A percentile compares a stretch with the other conserved stretches of the same genome.
phyloP scores from a whole-genome alignment of 2,329 filamentous ascomycete species.

The Dactylellina haptotyla region DNA sequence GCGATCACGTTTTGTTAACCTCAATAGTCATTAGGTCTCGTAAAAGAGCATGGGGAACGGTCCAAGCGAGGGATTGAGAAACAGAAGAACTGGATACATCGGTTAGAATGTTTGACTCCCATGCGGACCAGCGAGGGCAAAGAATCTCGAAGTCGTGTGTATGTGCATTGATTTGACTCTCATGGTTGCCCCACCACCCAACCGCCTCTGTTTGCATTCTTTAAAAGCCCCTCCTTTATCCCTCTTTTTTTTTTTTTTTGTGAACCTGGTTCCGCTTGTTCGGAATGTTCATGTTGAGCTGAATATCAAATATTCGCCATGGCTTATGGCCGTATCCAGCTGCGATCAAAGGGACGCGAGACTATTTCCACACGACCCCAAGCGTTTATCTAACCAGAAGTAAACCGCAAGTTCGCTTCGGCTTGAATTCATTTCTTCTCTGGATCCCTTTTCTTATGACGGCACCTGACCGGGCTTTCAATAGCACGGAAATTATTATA shows the following conservation, averaged over 20 bases:
- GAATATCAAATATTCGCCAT: constrained; percentile 3
- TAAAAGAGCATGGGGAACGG: neutral
- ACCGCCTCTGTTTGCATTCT: constrained; percentile 20
- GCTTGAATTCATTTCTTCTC: too few relatives aligned
- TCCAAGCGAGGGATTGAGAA: neutral
- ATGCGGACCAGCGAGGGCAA: too few relatives aligned
- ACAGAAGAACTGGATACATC: neutral
- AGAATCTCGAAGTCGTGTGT: too few relatives aligned
- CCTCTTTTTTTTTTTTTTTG: neutral
- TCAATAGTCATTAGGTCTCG: constrained; percentile 2
- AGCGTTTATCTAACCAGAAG: constrained; percentile 11
- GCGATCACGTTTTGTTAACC: neutral
- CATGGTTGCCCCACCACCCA: constrained; percentile 34
- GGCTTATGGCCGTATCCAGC: constrained; percentile 10
- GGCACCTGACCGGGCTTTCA: constrained; percentile 32
- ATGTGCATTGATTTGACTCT: neutral
- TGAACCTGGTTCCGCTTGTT: constrained; percentile 16
- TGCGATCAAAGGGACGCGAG: constrained; percentile 19
- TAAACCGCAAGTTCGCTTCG: neutral
- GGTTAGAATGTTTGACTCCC: too few relatives aligned
- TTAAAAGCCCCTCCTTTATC: constrained; percentile 35
- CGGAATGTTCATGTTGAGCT: constrained; percentile 33
- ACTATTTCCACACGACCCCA: constrained; percentile 2
- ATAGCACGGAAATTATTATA: constrained; percentile 52
- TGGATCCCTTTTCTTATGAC: too few relatives aligned